These are phyloP conservation scores for Seiridium cupressi DNA, from an alignment of 2,329 filamentous ascomycete species.

Conservation along the genomic window DNA sequence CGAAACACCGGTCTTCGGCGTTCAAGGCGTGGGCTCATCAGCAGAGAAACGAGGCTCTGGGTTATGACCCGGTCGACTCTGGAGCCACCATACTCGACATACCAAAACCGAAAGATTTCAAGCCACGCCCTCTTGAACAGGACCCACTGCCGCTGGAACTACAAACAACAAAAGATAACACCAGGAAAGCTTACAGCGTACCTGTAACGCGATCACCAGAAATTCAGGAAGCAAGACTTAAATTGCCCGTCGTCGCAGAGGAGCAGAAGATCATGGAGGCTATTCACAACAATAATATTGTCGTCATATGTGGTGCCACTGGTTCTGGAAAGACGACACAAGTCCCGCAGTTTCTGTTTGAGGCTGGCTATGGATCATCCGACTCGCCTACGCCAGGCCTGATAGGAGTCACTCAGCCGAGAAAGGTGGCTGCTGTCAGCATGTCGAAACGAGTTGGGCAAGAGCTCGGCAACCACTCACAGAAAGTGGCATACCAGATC, in stretches of 20 bases:
- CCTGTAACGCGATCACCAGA: slow-evolving; percentile 66
- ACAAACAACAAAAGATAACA: slow-evolving; percentile 55
- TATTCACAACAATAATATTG: slow-evolving; percentile 84
- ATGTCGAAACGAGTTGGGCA: slow-evolving; percentile 91
- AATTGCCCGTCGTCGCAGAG: slow-evolving; percentile 87
- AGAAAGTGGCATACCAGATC: slow-evolving; percentile 86
- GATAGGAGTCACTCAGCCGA: slow-evolving; percentile 92
- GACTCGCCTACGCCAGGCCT: slow-evolving; percentile 81
- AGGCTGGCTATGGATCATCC: slow-evolving; percentile 83
- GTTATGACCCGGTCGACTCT: slow-evolving; percentile 51
- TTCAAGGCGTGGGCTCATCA: slow-evolving; percentile 94
- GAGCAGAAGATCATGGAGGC: slow-evolving; percentile 99
- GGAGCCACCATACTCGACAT: slow-evolving; percentile 45
- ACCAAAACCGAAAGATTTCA: slow-evolving; percentile 61
- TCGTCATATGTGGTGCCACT: slow-evolving; percentile 91
- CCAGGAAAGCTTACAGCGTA: slow-evolving; percentile 75
- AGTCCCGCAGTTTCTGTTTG: slow-evolving; percentile 87
- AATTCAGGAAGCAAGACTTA: slow-evolving; percentile 75
- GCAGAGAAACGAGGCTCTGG: slow-evolving; percentile 80
- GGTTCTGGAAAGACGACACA: slow-evolving; percentile 98
- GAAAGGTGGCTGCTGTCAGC: slow-evolving; percentile 91
- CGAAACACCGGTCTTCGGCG: slow-evolving; percentile 52
- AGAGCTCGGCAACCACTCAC: slow-evolving; percentile 76
- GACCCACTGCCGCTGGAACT: slow-evolving; percentile 70
- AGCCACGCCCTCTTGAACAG: slow-evolving; percentile 64